Evolutionary conservation across 169 alveolate genomes (phyloP).

Genomic region (Plasmodium falciparum): DNA sequence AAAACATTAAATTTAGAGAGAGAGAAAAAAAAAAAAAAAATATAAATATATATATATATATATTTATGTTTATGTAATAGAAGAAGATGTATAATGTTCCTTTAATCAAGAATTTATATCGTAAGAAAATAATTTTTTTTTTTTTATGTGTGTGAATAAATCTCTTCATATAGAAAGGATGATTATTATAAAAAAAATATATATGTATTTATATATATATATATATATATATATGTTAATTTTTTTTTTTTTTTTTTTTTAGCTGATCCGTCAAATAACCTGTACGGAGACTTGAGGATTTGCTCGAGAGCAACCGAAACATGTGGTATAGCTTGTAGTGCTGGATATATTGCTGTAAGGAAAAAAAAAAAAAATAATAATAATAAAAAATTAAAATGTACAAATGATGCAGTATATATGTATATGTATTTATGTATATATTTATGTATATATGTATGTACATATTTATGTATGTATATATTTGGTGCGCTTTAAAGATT

Average conservation of each 20-base stretch:
- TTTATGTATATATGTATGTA: background rate
- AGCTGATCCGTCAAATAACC: constrained; percentile 66
- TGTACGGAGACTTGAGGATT: constrained; percentile 40
- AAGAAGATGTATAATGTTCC: constrained; percentile 44
- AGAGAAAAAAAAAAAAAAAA: too few species aligned
- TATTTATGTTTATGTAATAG: background rate
- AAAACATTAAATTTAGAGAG: too few species aligned
- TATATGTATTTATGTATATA: background rate
- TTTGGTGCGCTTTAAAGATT: too few species aligned
- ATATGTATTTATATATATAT: background rate
- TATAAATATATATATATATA: too few species aligned
- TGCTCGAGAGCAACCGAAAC: constrained; percentile 59
- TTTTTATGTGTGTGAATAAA: background rate
- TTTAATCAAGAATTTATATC: constrained; percentile 40
- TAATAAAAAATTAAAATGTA: background rate
- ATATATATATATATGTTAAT: background rate
- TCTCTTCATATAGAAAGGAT: background rate
- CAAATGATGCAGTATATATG: background rate
- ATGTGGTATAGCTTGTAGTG: constrained; percentile 66
- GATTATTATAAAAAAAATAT: background rate
- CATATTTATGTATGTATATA: background rate
- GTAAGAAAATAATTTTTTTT: constrained; percentile 23
- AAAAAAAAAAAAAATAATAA: background rate
- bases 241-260: constrained; percentile 5
- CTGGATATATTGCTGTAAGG: constrained; percentile 65